A percentile compares a stretch with the other conserved stretches of the same genome.
Conservation (phyloP, 768 basidiomycete species). For the Boletus pseudo-olivaceus region DNA sequence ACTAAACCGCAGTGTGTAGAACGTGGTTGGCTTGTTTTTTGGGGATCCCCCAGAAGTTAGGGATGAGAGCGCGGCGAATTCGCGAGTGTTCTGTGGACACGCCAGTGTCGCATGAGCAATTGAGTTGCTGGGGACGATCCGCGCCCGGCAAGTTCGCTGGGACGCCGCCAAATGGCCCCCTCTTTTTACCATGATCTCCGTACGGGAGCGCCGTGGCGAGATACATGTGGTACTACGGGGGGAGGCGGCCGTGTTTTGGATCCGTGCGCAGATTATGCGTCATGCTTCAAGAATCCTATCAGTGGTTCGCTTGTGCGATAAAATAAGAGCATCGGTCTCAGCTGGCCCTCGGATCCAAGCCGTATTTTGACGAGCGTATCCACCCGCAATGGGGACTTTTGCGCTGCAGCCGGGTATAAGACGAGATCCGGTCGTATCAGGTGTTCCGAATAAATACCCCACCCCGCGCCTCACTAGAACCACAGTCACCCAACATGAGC, state of each 20-base stretch:
- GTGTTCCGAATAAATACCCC: no score
- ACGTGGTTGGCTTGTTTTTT: not conserved
- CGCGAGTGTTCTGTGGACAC: not conserved
- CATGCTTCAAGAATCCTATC: not conserved
- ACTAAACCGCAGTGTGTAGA: no score
- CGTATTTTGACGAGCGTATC: not conserved
- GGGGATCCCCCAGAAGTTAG: not conserved
- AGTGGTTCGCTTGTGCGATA: no score
- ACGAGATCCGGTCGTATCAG: not conserved
- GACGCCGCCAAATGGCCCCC: no score
- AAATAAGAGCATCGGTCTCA: not conserved
- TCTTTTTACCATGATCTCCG: no score
- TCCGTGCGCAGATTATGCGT: slow-evolving; percentile 2
- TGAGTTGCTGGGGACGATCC: no score
- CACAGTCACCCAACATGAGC: slow-evolving; percentile 8
- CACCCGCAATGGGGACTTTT: not conserved
- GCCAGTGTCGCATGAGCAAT: no score
- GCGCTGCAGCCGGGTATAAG: not conserved
- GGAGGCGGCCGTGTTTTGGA: not conserved
- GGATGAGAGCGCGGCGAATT: not conserved
- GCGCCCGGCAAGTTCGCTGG: no score
- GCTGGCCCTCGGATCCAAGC: not conserved
- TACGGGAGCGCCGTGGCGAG: no score
- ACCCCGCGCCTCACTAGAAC: not conserved
- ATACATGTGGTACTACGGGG: not conserved